These are phyloP conservation scores for Adenanthera pavonina DNA, from an alignment of 306 rosid species.

Conservation along the genomic window DNA sequence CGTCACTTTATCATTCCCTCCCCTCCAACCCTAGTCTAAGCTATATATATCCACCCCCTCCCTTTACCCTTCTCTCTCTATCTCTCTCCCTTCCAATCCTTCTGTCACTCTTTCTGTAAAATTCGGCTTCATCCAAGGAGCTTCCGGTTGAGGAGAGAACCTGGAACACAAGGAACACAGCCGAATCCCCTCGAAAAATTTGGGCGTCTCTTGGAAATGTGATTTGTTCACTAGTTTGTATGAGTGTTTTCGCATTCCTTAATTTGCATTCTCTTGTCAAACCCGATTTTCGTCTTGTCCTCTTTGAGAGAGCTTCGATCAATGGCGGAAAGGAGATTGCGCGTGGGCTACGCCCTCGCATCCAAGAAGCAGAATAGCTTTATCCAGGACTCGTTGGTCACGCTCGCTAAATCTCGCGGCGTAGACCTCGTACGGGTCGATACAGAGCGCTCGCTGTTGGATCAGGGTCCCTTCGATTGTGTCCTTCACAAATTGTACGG, in stretches of 20 bases:
- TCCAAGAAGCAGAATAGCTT: constrained; percentile 70
- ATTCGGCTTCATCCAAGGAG: neutral
- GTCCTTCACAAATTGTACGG: constrained; percentile 74
- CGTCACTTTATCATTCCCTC: constrained; percentile 27
- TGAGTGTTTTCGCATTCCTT: constrained; percentile 41
- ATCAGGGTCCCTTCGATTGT: constrained; percentile 69
- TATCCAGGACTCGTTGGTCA: constrained; percentile 60
- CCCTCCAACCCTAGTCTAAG: constrained; percentile 53
- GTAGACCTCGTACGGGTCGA: constrained; percentile 62
- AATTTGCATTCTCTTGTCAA: neutral
- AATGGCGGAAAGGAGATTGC: constrained; percentile 69
- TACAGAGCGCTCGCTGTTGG: constrained; percentile 44
- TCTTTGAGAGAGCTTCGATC: neutral
- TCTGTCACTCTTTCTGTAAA: constrained; percentile 10
- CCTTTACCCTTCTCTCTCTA: neutral
- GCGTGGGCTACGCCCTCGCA: constrained; percentile 63
- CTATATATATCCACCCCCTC: constrained; percentile 38
- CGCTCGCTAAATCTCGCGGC: constrained; percentile 59
- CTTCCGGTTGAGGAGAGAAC: neutral
- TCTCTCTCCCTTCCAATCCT: neutral
- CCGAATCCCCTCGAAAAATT: neutral
- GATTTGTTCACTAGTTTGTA: constrained; percentile 26
- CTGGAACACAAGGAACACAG: neutral
- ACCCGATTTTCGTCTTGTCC: neutral
- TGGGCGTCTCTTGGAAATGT: constrained; percentile 36